Percentiles rank a stretch among this genome's conserved stretches.
phyloP scores from a whole-genome alignment of 2,329 filamentous ascomycete species.

The Botrytis deweyae region DNA sequence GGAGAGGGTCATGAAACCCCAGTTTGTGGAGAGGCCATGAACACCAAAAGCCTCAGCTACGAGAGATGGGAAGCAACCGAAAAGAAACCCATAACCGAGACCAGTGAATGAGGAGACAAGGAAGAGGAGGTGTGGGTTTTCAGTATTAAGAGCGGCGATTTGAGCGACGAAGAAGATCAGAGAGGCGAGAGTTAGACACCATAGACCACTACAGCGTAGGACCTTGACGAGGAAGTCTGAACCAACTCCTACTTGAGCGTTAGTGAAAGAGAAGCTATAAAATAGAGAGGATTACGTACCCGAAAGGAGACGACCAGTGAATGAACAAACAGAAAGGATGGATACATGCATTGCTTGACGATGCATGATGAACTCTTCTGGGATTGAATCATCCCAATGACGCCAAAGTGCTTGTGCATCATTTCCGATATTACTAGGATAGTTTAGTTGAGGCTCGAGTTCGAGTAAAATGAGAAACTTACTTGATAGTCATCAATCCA shows the following conservation, averaged over 20 bases:
- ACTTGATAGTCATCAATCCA: conserved; percentile 99
- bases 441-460: neutral
- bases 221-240: conserved; percentile 87
- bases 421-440: conserved; percentile 84
- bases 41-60: conserved; percentile 90
- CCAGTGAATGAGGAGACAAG: conserved; percentile 82
- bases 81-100: conserved; percentile 87
- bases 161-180: conserved; percentile 78
- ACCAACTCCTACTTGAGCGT: conserved; percentile 61
- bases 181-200: conserved; percentile 82
- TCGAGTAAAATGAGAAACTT: conserved; percentile 43
- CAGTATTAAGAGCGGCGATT: conserved; percentile 69
- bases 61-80: conserved; percentile 89
- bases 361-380: conserved; percentile 72
- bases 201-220: conserved; percentile 77
- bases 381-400: conserved; percentile 72
- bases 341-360: conserved; percentile 91
- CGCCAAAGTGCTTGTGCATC: conserved; percentile 84
- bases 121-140: conserved; percentile 73
- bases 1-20: conserved; percentile 90
- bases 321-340: conserved; percentile 86
- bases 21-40: conserved; percentile 86
- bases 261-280: conserved; percentile 37
- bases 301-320: conserved; percentile 72
- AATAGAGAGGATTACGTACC: conserved; percentile 14